A percentile compares a stretch with the other conserved stretches of the same genome.
These are phyloP conservation scores for Nothophytophthora sp. DNA, from an alignment of 352 stramenopile species.

Conservation along the genomic window DNA sequence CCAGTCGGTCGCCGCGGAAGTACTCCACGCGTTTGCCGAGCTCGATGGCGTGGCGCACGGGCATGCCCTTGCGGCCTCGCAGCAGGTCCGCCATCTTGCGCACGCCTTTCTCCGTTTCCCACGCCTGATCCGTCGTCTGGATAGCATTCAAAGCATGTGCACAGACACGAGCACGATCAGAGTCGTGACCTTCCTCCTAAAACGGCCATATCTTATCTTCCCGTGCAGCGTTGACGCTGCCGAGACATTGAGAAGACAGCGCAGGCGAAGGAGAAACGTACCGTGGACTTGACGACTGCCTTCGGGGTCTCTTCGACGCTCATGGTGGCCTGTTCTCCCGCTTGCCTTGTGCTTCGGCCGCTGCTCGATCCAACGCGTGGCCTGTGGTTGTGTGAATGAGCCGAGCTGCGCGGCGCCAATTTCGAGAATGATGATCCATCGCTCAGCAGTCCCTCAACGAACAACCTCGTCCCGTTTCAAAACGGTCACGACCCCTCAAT, in stretches of 20 bases:
- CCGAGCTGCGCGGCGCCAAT: background rate
- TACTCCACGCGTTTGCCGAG: slow-evolving; percentile 92
- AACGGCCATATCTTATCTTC: slow-evolving; percentile 7
- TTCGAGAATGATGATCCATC: slow-evolving; percentile 8
- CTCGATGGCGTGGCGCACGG: slow-evolving; percentile 88
- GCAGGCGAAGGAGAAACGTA: slow-evolving; percentile 6
- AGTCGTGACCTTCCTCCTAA: too few relatives aligned
- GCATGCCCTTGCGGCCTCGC: slow-evolving; percentile 86
- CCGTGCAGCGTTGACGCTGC: background rate
- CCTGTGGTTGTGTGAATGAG: slow-evolving; percentile 26
- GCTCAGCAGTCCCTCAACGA: background rate
- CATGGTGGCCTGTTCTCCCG: slow-evolving; percentile 13
- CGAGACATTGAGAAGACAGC: background rate
- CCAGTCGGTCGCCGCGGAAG: slow-evolving; percentile 90
- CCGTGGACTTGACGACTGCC: slow-evolving; percentile 19
- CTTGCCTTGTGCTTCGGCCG: background rate
- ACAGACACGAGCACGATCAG: slow-evolving; percentile 15
- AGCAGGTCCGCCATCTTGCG: slow-evolving; percentile 87
- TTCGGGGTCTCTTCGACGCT: slow-evolving; percentile 23
- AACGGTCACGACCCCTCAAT: slow-evolving; percentile 19
- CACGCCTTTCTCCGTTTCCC: slow-evolving; percentile 72
- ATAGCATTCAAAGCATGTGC: background rate
- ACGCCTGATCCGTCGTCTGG: slow-evolving; percentile 50
- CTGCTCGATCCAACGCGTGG: slow-evolving; percentile 26
- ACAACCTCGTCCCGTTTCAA: background rate